Evolutionary conservation across 108 stramenopile genomes (phyloP).

Genomic region (Hondaea fermentalgiana): DNA sequence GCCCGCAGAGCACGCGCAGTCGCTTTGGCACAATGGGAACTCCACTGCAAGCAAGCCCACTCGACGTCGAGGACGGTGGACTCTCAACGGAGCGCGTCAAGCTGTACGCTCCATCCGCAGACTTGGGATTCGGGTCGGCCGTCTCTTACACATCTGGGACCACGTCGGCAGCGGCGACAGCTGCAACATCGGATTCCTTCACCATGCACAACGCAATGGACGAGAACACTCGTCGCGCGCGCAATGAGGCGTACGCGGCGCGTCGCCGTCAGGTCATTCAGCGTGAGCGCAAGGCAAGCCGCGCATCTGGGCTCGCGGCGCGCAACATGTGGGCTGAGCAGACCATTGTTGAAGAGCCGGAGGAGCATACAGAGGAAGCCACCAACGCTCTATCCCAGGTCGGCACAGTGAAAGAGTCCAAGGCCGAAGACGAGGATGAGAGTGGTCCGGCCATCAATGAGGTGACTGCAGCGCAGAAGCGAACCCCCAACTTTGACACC

Average conservation of each 20-base stretch:
- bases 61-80: background rate
- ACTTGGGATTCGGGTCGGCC: background rate
- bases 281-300: background rate
- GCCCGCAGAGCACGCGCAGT: background rate
- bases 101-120: background rate
- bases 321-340: background rate
- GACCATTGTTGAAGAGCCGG: background rate
- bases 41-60: background rate
- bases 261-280: background rate
- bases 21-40: background rate
- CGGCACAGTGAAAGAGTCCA: background rate
- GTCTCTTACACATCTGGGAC: no score
- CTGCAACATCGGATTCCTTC: no score
- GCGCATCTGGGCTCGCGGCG: background rate
- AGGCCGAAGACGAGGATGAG: no score
- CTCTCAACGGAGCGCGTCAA: background rate
- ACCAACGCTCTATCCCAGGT: no score
- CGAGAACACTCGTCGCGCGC: background rate
- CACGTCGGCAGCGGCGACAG: no score
- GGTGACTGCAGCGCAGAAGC: background rate
- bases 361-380: background rate
- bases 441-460: background rate
- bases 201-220: no score
- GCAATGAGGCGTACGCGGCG: background rate
- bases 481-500: background rate